These are phyloP conservation scores for Boletus smithii DNA, from an alignment of 1,284 basidiomycete species.

Conservation along the genomic window DNA sequence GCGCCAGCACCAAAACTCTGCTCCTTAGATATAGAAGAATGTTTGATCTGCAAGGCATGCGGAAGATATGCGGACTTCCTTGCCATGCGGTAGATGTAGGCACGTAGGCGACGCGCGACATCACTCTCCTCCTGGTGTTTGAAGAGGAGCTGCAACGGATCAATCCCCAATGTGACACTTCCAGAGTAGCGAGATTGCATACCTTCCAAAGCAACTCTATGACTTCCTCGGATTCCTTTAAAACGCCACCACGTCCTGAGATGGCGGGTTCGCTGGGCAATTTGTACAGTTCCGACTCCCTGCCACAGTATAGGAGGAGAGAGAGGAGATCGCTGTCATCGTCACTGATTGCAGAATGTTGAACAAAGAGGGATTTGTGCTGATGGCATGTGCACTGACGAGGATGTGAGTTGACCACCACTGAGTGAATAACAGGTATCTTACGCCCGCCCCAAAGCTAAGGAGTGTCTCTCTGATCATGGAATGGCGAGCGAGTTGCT, in stretches of 20 bases:
- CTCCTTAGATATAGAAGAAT: background rate
- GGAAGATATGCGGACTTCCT: constrained; percentile 31
- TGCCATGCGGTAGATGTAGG: constrained; percentile 29
- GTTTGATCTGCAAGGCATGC: constrained; percentile 13
- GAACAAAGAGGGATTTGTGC: constrained; percentile 9
- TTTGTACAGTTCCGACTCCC: constrained; percentile 15
- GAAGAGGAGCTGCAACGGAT: constrained; percentile 16
- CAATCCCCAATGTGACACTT: background rate
- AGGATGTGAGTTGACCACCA: background rate
- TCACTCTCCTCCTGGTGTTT: background rate
- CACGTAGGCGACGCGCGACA: constrained; percentile 16
- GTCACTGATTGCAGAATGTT: constrained; percentile 6
- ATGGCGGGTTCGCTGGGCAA: constrained; percentile 1
- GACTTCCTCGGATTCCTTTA: constrained; percentile 15
- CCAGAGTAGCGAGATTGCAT: background rate
- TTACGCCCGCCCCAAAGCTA: constrained; percentile 12
- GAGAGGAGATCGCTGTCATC: constrained; percentile 20
- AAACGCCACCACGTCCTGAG: background rate
- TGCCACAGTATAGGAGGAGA: constrained; percentile 24
- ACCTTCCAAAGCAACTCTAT: constrained; percentile 30
- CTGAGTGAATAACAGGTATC: background rate
- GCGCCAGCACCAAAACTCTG: constrained; percentile 8
- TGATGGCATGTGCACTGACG: constrained; percentile 14
- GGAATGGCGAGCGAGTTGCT: constrained; percentile 20
- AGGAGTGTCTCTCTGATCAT: constrained; percentile 15